Conservation (phyloP, 139 green algal genomes). For the Chlorella sp. region DNA sequence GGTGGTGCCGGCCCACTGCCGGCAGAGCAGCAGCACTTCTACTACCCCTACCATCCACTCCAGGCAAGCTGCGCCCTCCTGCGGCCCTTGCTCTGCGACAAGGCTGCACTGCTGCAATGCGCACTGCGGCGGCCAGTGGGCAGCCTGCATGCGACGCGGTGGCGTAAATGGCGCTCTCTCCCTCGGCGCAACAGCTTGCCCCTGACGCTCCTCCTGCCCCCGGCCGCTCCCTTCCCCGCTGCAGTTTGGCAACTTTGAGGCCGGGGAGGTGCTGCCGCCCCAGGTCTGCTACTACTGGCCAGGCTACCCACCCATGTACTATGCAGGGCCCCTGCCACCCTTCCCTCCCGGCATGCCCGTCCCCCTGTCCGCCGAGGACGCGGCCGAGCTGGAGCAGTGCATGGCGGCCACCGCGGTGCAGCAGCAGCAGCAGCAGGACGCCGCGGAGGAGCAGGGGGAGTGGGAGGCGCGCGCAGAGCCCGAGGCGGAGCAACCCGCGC, state of each 20-base stretch:
- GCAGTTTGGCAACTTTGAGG: slow-evolving; percentile 14
- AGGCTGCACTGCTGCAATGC: too few species aligned
- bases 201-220: neutral
- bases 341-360: slow-evolving; percentile 22
- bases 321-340: neutral
- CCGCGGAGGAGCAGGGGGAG: neutral
- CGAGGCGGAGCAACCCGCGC: neutral
- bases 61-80: too few species aligned
- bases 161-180: neutral
- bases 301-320: neutral
- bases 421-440: neutral
- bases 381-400: neutral
- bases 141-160: too few species aligned
- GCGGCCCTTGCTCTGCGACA: too few species aligned
- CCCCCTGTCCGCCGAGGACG: slow-evolving; percentile 7
- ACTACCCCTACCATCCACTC: too few species aligned
- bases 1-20: too few species aligned
- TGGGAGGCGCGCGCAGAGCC: neutral
- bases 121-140: too few species aligned
- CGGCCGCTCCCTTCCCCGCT: neutral
- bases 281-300: neutral
- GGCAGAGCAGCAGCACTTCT: too few species aligned
- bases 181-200: neutral
- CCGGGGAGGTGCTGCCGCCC: neutral
- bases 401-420: neutral